Base-by-base conservation (phyloP, 148 eudicot genomes). In the Chenopodium suecicum region DNA sequence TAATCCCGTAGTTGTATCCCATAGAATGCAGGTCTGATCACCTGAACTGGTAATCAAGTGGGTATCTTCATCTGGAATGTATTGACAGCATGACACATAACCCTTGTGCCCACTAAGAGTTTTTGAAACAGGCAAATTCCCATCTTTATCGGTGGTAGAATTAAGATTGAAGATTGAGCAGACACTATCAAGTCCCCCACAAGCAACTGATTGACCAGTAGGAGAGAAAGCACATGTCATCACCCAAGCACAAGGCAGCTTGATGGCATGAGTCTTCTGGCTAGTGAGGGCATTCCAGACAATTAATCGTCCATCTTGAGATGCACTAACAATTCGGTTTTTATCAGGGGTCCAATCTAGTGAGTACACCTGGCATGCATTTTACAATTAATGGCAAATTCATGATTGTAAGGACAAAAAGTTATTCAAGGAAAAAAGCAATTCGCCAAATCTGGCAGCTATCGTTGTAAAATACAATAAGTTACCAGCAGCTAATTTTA, bases 151-250 rank as follows among this genome's bases (percentile, higher is more conserved):
- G 9, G 89, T 80, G 23, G 93, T 89, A 70, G 98, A 90, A 85
- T 90, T 96, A 29, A 96, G 89, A 82, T 91, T 94, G 84, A 96
- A 96, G 77, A 95, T 91, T 50, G 99, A 91, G 87, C 99, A 95
- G 4, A 86, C 91, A 70, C 98, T 95, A 78, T 95, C 98, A 77
- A 95, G 95, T 60, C 99, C 99, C 70, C 99, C 99, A 88, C 97
- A 94, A 19, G 99, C 99, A 84, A 96, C 99, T 32, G 97, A 90
- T 70, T 92, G 95, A 52, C 99, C 99, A 83, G 84, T 90, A 19
- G 98, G 98, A 69, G 99, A 96, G 90, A 96, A 96, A 5, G 99
- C 97, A 85, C 97, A 96, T 3, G 99, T 90, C 99, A 92, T 96
- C 75, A 96, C 99, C 99, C 99, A 96, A 29, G 99, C 94, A 89